Base-by-base conservation (phyloP, 2,329 filamentous ascomycete species). In the Verticillium zaregamsianum region DNA sequence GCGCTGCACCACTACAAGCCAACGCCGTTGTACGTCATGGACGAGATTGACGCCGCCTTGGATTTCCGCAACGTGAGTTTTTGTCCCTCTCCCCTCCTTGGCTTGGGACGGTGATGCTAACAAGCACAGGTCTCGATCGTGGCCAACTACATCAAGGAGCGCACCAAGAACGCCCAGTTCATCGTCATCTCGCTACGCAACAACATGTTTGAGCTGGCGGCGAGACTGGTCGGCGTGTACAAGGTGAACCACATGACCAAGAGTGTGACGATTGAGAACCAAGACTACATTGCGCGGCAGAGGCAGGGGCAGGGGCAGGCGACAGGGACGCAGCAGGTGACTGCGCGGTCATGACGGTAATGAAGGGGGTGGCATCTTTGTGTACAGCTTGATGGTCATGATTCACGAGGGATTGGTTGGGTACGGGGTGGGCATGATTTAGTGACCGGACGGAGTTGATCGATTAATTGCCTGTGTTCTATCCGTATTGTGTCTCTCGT, bases 171-270 rank as follows among this genome's bases (percentile, higher is more conserved):
- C 77, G 96, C 95, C 2, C 95, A 99, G 74, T 99, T 99, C 75
- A 95, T 99, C 69, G 95, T 99, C 72, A 99, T 99, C 72, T 97
- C 93, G 17, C 82, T 99, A 70, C 85, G 95, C 71, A 99, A 99
- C 79, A 99, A 99, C 81, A 99, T 99, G 95, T 99, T 99, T 77
- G 95, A 99, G 82, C 87, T 99, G 66, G 94, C 96, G n/a, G 88
- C 92, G 62, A 86, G 96, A 61, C 85, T 99, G 63, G 93, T 99
- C 15, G 96, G 96, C 68, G 95, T 99, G 61, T 99, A 99, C 82
- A 99, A 99, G 82, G 95, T 99, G 74, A 98, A 96, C 77, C 94
- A 99, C 77, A 99, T 98, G 88, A 95, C 91, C 64, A 95, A 94
- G 86, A 93, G 90, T 75, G 91, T 95, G 25, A 93, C 91, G 59